Base-by-base conservation (phyloP, 345 rosid species). In the Garcia nutans region DNA sequence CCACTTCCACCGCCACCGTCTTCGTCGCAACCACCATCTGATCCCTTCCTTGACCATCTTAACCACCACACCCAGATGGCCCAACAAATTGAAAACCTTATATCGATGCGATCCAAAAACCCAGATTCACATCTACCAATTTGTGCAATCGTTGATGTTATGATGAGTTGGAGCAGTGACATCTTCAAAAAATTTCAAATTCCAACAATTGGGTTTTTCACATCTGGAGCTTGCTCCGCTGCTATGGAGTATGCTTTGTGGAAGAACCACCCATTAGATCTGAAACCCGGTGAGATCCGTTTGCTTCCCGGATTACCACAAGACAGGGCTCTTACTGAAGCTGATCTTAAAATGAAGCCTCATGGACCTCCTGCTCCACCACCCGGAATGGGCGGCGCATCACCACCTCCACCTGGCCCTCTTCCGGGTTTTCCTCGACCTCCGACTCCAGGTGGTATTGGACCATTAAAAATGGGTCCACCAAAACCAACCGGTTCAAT, bases 141-240 rank as follows among this genome's bases (percentile, higher is more conserved):
- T 62, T 86, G 82, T 55, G 88, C 82, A 3, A 6, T 86, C 41
- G 70, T 86, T 24, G 88, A 86, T 74, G 79, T 86, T 66, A 83
- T 83, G 79, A 74, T 86, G 82, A 64, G 72, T n/a, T 83, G 85
- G 84, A 28, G 77, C 22, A 12, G 0, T 50, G 77, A 72, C 1
- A 20, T 65, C 6, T 75, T 83, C 59, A 41, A 45, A 12, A 69
- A 52, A 15, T 74, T 63, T 47, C 63, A 59, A 24, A 52, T 83
- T 68, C 78, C 80, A 17, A 64, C 49, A 0, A 16, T 80, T 16
- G 79, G 78, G 37, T 78, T 83, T 56, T 84, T 80, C 61, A 84
- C 86, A 3, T 80, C 77, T 1, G 82, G 84, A 12, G 84, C 84
- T 3, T 84, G 86, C 80, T 72, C 76, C 0, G 84, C 80, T 0